A percentile compares a stretch with the other conserved stretches of the same genome.
Evolutionary conservation across 768 basidiomycete genomes (phyloP).

Genomic region (Rubroboletus pulcherrimus): DNA sequence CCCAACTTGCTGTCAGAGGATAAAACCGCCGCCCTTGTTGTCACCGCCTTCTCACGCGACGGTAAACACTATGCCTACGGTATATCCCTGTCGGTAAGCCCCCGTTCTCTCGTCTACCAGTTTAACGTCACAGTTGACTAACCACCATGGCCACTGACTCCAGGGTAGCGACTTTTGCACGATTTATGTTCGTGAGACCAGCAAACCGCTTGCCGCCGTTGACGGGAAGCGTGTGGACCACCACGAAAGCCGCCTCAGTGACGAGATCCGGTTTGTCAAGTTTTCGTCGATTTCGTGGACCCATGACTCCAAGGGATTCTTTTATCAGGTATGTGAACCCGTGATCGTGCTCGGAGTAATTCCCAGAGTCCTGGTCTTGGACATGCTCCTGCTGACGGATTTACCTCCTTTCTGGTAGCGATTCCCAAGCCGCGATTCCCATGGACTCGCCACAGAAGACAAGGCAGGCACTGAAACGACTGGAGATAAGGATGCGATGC

Average conservation of each 20-base stretch:
- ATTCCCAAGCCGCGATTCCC: conserved; percentile 50
- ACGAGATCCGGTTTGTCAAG: conserved; percentile 73
- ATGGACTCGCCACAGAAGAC: conserved; percentile 46
- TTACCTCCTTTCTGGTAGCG: conserved; percentile 35
- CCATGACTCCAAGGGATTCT: conserved; percentile 76
- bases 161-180: conserved; percentile 75
- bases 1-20: conserved; percentile 70
- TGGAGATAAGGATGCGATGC: conserved; percentile 63
- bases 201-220: conserved; percentile 47
- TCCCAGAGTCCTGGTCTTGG: background rate
- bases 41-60: conserved; percentile 56
- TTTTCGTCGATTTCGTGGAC: conserved; percentile 74
- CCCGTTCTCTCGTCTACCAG: background rate
- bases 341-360: background rate
- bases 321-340: conserved; percentile 57
- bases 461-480: conserved; percentile 55
- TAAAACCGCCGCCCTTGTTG: conserved; percentile 62
- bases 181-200: conserved; percentile 63
- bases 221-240: conserved; percentile 38
- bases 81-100: conserved; percentile 63
- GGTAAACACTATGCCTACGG: conserved; percentile 77
- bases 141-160: background rate
- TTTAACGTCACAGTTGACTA: conserved; percentile 1
- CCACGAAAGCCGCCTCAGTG: conserved; percentile 52
- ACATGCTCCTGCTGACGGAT: background rate